Evolutionary conservation across 805 yeast genomes (phyloP).

Genomic region (Sugiyamaella marilandica): DNA sequence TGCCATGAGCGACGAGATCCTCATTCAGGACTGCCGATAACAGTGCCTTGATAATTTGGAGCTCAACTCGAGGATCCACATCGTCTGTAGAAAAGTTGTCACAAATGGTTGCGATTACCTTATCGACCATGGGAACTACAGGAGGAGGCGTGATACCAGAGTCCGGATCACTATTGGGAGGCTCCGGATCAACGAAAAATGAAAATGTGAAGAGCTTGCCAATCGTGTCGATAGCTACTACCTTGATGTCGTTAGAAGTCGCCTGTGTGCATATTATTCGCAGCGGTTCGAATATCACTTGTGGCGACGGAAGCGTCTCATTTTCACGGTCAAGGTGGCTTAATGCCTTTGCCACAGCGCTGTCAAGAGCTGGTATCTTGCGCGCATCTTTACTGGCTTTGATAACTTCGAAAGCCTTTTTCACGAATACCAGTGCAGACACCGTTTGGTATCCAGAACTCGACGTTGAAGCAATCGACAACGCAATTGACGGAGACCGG

Average conservation of each 20-base stretch:
- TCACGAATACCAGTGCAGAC: constrained; percentile 43
- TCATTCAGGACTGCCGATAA: constrained; percentile 83
- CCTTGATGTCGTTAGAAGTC: constrained; percentile 57
- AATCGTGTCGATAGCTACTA: constrained; percentile 75
- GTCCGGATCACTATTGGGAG: constrained; percentile 31
- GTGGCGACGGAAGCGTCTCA: constrained; percentile 39
- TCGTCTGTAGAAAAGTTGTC: constrained; percentile 89
- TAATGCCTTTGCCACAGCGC: constrained; percentile 33
- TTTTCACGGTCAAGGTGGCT: constrained; percentile 19
- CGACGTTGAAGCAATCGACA: constrained; percentile 24
- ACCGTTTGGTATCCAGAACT: constrained; percentile 25
- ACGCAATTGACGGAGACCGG: constrained; percentile 26
- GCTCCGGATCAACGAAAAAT: constrained; percentile 47
- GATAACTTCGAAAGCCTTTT: constrained; percentile 55
- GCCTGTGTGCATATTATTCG: constrained; percentile 65
- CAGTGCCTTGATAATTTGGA: constrained; percentile 88
- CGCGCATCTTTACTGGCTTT: constrained; percentile 56
- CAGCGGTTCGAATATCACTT: constrained; percentile 71
- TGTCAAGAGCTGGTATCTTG: constrained; percentile 38
- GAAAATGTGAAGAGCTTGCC: constrained; percentile 87
- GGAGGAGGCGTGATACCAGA: constrained; percentile 50
- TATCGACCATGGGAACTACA: constrained; percentile 61
- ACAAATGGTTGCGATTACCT: constrained; percentile 78
- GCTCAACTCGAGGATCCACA: constrained; percentile 81
- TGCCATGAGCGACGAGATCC: constrained; percentile 82